phyloP scores from a whole-genome alignment of 441 rosid species.

The Syzygium malaccense region DNA sequence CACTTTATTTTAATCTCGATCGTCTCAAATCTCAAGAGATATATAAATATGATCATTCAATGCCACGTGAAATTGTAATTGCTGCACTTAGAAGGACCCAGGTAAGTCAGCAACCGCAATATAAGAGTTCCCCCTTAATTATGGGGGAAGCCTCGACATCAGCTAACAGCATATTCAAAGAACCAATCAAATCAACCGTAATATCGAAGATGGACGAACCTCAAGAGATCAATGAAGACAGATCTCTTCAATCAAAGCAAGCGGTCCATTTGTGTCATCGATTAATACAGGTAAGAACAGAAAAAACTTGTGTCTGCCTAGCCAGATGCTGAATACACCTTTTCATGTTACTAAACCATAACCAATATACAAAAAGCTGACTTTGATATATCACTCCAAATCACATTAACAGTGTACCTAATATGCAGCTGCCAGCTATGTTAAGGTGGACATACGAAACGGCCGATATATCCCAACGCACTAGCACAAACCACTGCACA shows the following conservation, averaged over 20 bases:
- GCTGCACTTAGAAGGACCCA: neutral
- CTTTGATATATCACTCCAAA: neutral
- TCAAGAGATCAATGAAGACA: neutral
- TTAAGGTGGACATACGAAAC: neutral
- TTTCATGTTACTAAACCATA: neutral
- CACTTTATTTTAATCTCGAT: neutral
- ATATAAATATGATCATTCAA: neutral
- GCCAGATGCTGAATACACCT: neutral
- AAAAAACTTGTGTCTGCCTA: neutral
- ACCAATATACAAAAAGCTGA: neutral
- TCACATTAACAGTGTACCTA: neutral
- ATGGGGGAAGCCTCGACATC: neutral
- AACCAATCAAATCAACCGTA: neutral
- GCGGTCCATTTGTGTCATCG: neutral
- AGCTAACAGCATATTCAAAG: neutral
- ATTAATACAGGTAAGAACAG: neutral
- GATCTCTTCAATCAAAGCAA: neutral
- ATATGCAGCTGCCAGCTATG: neutral
- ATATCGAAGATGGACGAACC: neutral
- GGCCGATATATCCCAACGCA: neutral
- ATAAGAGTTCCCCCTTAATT: neutral
- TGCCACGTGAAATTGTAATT: neutral
- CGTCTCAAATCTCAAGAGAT: neutral
- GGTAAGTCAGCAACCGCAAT: neutral
- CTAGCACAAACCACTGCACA: neutral